These are phyloP conservation scores for Buddleja alternifolia DNA, from an alignment of 257 asterid species.

Conservation along the genomic window DNA sequence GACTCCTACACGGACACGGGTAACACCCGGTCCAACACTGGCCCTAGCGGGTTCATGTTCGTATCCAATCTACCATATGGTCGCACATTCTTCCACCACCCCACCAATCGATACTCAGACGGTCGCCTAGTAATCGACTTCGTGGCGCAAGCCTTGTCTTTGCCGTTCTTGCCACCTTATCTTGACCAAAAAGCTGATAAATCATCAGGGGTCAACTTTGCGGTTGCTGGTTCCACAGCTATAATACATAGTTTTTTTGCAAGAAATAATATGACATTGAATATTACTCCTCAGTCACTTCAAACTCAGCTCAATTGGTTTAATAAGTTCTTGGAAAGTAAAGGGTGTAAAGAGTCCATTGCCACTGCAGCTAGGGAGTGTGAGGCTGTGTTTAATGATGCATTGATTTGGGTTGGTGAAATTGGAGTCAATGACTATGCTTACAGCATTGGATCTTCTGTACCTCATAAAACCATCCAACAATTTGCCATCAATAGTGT, in stretches of 20 bases:
- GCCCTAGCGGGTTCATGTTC: conserved; percentile 72
- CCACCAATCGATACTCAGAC: conserved; percentile 88
- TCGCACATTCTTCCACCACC: conserved; percentile 76
- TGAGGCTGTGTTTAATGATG: conserved; percentile 34
- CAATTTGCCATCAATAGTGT: conserved; percentile 42
- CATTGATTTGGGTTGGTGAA: conserved; percentile 62
- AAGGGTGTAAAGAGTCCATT: conserved; percentile 4
- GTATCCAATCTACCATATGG: conserved; percentile 86
- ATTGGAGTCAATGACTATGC: conserved; percentile 65
- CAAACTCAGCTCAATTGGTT: conserved; percentile 59
- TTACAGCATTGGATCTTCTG: conserved; percentile 38
- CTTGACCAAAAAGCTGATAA: conserved; percentile 34
- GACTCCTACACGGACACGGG: conserved; percentile 97
- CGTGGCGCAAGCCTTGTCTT: conserved; percentile 51
- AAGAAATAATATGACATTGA: conserved; percentile 45
- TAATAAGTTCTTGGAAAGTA: conserved; percentile 9
- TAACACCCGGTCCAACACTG: conserved; percentile 72
- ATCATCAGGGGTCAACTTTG: conserved; percentile 64
- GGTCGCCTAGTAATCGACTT: conserved; percentile 89
- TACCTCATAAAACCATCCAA: conserved; percentile 36
- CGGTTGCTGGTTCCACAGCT: conserved; percentile 69
- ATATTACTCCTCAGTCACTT: conserved; percentile 54
- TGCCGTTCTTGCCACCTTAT: conserved; percentile 73
- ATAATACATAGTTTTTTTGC: conserved; percentile 50
- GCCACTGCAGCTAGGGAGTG: conserved; percentile 33